phyloP scores from a whole-genome alignment of 257 asterid genomes.

The Coffea eugenioides region DNA sequence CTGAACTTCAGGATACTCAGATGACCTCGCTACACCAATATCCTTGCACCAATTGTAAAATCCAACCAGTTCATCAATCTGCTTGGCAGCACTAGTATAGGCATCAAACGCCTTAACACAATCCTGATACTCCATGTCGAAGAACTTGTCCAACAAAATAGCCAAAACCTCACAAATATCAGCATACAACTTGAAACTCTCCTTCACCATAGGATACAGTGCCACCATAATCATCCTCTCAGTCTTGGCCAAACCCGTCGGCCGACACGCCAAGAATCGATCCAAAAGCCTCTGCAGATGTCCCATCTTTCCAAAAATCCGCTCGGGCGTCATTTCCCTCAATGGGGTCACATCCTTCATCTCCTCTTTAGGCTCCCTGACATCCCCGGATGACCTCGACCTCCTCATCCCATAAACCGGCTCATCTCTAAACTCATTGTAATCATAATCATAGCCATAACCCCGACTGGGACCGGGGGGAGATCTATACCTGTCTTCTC shows the following conservation, averaged over 20 bases:
- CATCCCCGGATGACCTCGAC: conserved; percentile 69
- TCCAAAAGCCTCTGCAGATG: conserved; percentile 78
- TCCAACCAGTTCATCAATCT: conserved; percentile 66
- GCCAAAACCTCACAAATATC: conserved; percentile 79
- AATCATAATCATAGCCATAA: conserved; percentile 39
- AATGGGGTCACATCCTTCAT: conserved; percentile 63
- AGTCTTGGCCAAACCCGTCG: conserved; percentile 64
- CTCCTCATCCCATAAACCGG: conserved; percentile 55
- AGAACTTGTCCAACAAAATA: conserved; percentile 65
- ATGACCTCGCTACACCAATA: conserved; percentile 62
- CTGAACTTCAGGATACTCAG: conserved; percentile 76
- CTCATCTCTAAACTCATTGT: conserved; percentile 50
- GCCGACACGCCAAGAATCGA: conserved; percentile 64
- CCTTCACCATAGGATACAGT: conserved; percentile 52
- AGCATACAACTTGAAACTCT: conserved; percentile 73
- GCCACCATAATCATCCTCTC: conserved; percentile 81
- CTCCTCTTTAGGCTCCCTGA: conserved; percentile 45
- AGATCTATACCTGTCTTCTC: conserved; percentile 47
- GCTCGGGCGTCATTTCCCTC: conserved; percentile 63
- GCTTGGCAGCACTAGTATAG: conserved; percentile 61
- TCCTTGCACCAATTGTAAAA: conserved; percentile 78
- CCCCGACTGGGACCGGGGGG: conserved; percentile 55
- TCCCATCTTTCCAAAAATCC: conserved; percentile 68
- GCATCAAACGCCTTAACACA: conserved; percentile 73
- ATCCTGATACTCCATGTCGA: conserved; percentile 75